phyloP scores from a whole-genome alignment of 2,329 filamentous ascomycete species.

The Pseudogymnoascus sp. region DNA sequence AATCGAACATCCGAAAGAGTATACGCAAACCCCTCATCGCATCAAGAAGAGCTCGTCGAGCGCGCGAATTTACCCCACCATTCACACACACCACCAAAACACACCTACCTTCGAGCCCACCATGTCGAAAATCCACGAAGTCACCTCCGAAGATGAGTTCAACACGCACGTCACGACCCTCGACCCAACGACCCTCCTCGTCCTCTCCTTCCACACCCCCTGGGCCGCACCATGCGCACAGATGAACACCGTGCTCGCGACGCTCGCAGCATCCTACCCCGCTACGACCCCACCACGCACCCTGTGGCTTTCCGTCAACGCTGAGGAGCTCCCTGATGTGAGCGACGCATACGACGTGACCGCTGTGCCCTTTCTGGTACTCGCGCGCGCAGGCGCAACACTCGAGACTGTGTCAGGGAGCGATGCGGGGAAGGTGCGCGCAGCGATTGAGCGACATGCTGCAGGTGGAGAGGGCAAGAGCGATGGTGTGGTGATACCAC shows the following conservation, averaged over 20 bases:
- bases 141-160: slow-evolving; percentile 68
- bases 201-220: slow-evolving; percentile 91
- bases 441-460: slow-evolving; percentile 76
- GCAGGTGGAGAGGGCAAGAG: slow-evolving; percentile 24
- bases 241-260: slow-evolving; percentile 78
- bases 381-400: slow-evolving; percentile 65
- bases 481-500: slow-evolving; percentile 21
- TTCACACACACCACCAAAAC: slow-evolving; percentile 1
- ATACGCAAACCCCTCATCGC: background rate
- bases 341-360: slow-evolving; percentile 90
- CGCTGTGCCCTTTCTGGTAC: slow-evolving; percentile 84
- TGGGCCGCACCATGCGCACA: slow-evolving; percentile 96
- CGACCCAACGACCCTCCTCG: slow-evolving; percentile 60
- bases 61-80: slow-evolving; percentile 6
- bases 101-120: slow-evolving; percentile 17
- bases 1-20: background rate
- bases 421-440: slow-evolving; percentile 76
- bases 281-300: slow-evolving; percentile 56
- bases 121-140: slow-evolving; percentile 72
- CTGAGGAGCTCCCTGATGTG: slow-evolving; percentile 86
- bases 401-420: slow-evolving; percentile 84
- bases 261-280: slow-evolving; percentile 80
- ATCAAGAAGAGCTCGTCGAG: slow-evolving; percentile 3
- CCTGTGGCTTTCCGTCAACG: slow-evolving; percentile 84
- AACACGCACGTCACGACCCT: slow-evolving; percentile 56